Base-by-base conservation (phyloP, 1,284 basidiomycete genomes). In the Farysia itapuensis region DNA sequence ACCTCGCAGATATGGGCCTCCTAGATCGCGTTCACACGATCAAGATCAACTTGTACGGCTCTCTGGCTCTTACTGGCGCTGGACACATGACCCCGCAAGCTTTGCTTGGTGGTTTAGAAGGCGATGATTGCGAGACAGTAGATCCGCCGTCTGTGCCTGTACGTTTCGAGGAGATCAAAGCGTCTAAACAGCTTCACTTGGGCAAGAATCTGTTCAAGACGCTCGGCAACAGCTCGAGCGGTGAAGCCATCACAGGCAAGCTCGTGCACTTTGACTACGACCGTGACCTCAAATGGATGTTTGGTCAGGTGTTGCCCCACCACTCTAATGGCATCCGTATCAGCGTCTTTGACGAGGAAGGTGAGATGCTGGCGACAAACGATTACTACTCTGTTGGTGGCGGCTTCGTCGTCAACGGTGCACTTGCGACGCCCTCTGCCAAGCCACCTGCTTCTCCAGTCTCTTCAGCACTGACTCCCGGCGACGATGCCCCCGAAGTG, bases 21-120 rank as follows among this genome's bases (percentile, higher is more conserved):
- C 78, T 94, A 16, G 81, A 86, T 34, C 84, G 87, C 80, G 87
- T 84, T 22, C 81, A 82, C 56, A 86, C 82, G 7, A 79, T 96
- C 47, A 95, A 95, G 77, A 86, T 95, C 51, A 86, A 86, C 6
- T 81, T 97, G 82, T 92, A 82, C 51, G 82, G 82, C 4, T 80
- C 78, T 13, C 72, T 83, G 2, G 81, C 80, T 6, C 77, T 80
- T 8, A 77, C 78, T 81, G 91, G 92, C 19, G 90, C 89, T 81
- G 91, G 90, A 1, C 93, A 95, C 77, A 89, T 93, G 79, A 95
- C 92, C 0, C 92, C 92, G 0, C 89, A 94, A 77, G 91, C 92
- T 3, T 85, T 96, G 57, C 82, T 95, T 30, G 84, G 94, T 19
- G 92, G 92, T 9, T 81, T 95, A 21, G 90, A 94, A 82, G 90